phyloP scores from a whole-genome alignment of 2,329 filamentous ascomycete species.

The Pestalotiopsis fici region DNA sequence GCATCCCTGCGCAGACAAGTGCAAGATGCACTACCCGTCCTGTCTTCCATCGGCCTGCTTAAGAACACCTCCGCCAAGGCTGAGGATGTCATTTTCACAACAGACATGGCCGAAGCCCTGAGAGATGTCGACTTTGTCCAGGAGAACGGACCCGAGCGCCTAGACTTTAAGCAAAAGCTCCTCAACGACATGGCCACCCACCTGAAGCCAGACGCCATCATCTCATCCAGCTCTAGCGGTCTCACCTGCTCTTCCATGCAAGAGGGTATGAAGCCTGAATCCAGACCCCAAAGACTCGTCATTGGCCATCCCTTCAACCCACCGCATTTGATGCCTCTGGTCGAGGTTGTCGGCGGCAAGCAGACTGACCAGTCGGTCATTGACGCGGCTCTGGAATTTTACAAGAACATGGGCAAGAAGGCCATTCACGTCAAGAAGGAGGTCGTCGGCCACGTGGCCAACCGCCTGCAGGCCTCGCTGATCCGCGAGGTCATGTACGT shows the following conservation, averaged over 20 bases:
- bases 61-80: constrained; percentile 13
- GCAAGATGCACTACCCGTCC: constrained; percentile 10
- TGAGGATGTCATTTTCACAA: constrained; percentile 14
- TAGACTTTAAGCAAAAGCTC: constrained; percentile 38
- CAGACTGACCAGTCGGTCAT: constrained; percentile 26
- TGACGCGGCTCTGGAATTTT: constrained; percentile 35
- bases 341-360: constrained; percentile 42
- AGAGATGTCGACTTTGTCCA: constrained; percentile 16
- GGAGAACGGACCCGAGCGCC: constrained; percentile 37
- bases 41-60: constrained; percentile 12
- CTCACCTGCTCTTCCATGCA: constrained; percentile 32
- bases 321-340: constrained; percentile 46
- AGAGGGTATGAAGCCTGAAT: constrained; percentile 22
- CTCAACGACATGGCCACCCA: constrained; percentile 33
- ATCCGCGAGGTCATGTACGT: constrained; percentile 33
- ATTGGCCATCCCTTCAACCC: constrained; percentile 51
- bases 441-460: constrained; percentile 42
- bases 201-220: constrained; percentile 31
- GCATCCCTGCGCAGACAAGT: constrained; percentile 7
- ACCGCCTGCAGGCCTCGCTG: constrained; percentile 43
- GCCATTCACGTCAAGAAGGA: constrained; percentile 41
- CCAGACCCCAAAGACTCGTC: constrained; percentile 31
- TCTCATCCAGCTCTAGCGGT: constrained; percentile 40
- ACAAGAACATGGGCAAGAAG: constrained; percentile 38
- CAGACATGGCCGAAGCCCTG: constrained; percentile 12